Percentiles rank a stretch among this genome's conserved stretches.
Conservation (phyloP, 805 yeast species). For the Barnettozyma pratensis region DNA sequence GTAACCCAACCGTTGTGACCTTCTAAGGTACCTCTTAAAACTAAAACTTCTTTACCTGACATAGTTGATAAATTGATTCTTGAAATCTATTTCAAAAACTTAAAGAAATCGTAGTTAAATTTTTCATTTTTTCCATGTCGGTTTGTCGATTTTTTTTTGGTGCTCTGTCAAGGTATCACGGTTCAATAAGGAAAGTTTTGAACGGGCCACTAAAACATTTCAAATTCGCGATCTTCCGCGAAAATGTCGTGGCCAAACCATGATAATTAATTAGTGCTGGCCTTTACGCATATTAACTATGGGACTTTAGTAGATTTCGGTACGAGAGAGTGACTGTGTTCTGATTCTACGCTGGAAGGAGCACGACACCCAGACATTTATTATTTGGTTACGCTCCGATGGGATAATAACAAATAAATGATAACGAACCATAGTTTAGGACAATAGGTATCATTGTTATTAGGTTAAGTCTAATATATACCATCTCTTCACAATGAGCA, state of each 20-base stretch:
- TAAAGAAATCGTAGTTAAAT: background rate
- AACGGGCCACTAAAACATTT: background rate
- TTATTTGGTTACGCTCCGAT: background rate
- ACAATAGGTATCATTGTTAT: no score
- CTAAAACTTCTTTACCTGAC: conserved; percentile 94
- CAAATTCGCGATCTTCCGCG: background rate
- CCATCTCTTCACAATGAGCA: conserved; percentile 12
- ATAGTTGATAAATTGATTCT: conserved; percentile 31
- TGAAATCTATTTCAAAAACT: no score
- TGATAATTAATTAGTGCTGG: conserved; percentile 19
- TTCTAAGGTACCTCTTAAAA: conserved; percentile 99
- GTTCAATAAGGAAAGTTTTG: background rate
- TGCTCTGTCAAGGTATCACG: conserved; percentile 2
- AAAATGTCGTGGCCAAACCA: conserved; percentile 8
- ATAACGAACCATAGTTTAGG: background rate
- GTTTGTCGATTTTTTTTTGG: background rate
- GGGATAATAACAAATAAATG: background rate
- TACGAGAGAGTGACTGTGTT: conserved; percentile 15
- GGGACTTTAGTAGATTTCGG: conserved; percentile 18
- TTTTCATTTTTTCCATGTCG: conserved; percentile 1
- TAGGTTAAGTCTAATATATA: no score
- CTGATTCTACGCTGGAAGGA: no score
- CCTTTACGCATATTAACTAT: conserved; percentile 21
- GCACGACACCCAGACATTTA: conserved; percentile 3
- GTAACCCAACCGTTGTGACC: conserved; percentile 98